Conservation (phyloP, 345 rosid genomes). For the Aquilaria yunnanensis region DNA sequence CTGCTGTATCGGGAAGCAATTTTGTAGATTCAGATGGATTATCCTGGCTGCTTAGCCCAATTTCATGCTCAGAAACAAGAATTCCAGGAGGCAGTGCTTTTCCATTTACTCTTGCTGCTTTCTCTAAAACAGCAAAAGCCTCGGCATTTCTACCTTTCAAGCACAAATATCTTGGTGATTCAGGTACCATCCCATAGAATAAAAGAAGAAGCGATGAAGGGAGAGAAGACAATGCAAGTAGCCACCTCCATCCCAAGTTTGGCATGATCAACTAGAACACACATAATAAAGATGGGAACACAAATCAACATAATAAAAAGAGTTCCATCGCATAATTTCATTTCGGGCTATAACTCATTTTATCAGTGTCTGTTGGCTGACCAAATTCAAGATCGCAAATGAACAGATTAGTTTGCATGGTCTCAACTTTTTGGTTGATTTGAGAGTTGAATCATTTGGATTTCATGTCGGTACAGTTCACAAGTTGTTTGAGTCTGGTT, state of each 20-base stretch:
- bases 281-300: constrained; percentile 4
- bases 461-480: no score
- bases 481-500: no score
- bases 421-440: no score
- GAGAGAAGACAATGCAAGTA: constrained; percentile 66
- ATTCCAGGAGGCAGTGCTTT: constrained; percentile 53
- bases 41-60: constrained; percentile 29
- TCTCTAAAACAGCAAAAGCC: constrained; percentile 58
- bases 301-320: background rate
- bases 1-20: constrained; percentile 27
- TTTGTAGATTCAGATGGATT: constrained; percentile 32
- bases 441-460: background rate
- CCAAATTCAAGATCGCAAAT: no score
- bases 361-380: no score
- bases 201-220: constrained; percentile 74
- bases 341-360: no score
- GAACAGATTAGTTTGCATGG: no score
- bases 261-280: constrained; percentile 78
- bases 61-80: constrained; percentile 55
- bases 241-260: constrained; percentile 84
- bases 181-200: constrained; percentile 64
- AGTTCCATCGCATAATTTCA: no score
- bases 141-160: constrained; percentile 61
- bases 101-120: constrained; percentile 49
- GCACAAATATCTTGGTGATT: constrained; percentile 85